Percentiles rank a stretch among this genome's conserved stretches.
Conservation (phyloP, 2,329 filamentous ascomycete genomes). For the Epichloe sibirici region DNA sequence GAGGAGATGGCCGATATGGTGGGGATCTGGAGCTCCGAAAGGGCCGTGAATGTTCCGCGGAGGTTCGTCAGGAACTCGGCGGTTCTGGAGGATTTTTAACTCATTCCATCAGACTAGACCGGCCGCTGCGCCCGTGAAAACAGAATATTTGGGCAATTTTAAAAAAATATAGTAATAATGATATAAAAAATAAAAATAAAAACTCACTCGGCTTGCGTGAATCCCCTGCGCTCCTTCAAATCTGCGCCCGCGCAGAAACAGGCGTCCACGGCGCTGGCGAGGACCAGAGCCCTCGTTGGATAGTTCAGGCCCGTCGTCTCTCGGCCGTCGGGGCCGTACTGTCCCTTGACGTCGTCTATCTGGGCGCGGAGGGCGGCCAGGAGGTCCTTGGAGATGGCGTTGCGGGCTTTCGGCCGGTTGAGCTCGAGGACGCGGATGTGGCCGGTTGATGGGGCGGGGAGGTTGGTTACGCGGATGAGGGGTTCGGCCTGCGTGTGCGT, state of each 20-base stretch:
- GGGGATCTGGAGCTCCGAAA: conserved; percentile 70
- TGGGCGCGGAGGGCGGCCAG: conserved; percentile 60
- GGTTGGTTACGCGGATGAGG: conserved; percentile 56
- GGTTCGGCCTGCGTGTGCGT: conserved; percentile 21
- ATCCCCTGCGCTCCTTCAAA: conserved; percentile 72
- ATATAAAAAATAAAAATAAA: neutral
- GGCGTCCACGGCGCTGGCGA: conserved; percentile 74
- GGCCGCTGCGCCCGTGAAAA: too few relatives aligned
- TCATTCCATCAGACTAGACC: neutral
- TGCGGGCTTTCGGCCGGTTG: conserved; percentile 73
- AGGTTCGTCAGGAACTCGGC: conserved; percentile 65
- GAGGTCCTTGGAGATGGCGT: conserved; percentile 76
- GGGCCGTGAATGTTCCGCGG: conserved; percentile 59
- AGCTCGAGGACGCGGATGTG: conserved; percentile 81
- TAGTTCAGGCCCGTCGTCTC: conserved; percentile 30
- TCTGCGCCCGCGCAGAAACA: conserved; percentile 94
- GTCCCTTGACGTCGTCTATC: conserved; percentile 56
- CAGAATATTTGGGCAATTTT: too few relatives aligned
- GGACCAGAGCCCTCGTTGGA: conserved; percentile 65
- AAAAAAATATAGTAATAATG: neutral
- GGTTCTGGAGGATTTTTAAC: conserved; percentile 43
- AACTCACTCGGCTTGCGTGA: conserved; percentile 64
- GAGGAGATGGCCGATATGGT: conserved; percentile 83
- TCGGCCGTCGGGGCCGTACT: conserved; percentile 44
- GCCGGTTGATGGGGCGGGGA: conserved; percentile 68